phyloP scores from a whole-genome alignment of 805 yeast genomes.

The Wickerhamomyces alni region DNA sequence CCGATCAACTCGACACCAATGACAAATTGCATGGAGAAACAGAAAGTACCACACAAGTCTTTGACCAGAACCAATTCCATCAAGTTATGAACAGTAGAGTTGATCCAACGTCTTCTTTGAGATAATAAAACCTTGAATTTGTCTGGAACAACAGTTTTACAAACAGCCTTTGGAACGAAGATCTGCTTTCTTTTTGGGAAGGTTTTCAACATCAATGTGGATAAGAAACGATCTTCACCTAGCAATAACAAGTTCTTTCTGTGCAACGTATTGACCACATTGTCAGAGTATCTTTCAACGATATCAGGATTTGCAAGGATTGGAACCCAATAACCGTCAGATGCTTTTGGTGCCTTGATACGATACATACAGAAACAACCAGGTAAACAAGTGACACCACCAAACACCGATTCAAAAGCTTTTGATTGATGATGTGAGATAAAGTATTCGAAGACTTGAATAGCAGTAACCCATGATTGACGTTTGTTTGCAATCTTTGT shows the following conservation, averaged over 20 bases:
- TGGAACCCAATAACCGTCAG: slow-evolving; percentile 85
- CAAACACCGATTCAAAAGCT: slow-evolving; percentile 92
- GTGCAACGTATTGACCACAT: slow-evolving; percentile 78
- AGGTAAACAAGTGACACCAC: slow-evolving; percentile 91
- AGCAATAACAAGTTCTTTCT: slow-evolving; percentile 76
- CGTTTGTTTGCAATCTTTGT: slow-evolving; percentile 83
- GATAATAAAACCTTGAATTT: slow-evolving; percentile 73
- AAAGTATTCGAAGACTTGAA: slow-evolving; percentile 90
- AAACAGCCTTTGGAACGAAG: slow-evolving; percentile 85
- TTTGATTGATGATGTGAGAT: slow-evolving; percentile 92
- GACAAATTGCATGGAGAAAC: slow-evolving; percentile 92
- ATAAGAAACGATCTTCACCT: slow-evolving; percentile 86
- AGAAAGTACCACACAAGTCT: slow-evolving; percentile 90
- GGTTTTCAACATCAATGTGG: slow-evolving; percentile 80
- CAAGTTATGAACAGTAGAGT: slow-evolving; percentile 88
- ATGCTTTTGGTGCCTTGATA: slow-evolving; percentile 82
- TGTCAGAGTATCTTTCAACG: slow-evolving; percentile 86
- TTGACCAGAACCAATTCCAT: slow-evolving; percentile 80
- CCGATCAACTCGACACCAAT: slow-evolving; percentile 80
- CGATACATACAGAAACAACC: slow-evolving; percentile 94
- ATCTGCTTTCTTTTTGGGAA: slow-evolving; percentile 87
- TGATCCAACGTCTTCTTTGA: slow-evolving; percentile 96
- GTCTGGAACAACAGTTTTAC: slow-evolving; percentile 89
- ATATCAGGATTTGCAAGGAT: slow-evolving; percentile 89
- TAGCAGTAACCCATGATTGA: slow-evolving; percentile 84